A percentile compares a stretch with the other conserved stretches of the same genome.
phyloP scores from a whole-genome alignment of 2,329 filamentous ascomycete species.

The Epichloe gansuensis region DNA sequence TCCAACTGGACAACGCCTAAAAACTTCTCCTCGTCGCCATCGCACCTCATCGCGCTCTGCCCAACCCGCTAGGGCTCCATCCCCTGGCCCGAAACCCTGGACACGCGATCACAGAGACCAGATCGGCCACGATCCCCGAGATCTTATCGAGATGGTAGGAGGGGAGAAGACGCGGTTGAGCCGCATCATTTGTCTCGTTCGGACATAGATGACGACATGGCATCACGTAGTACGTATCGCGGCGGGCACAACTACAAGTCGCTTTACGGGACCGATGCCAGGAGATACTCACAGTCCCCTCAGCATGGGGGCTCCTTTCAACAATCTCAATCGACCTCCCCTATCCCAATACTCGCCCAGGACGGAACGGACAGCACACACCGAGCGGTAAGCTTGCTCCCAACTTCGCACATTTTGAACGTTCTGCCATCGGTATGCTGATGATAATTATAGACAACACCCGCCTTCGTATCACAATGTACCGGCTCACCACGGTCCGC shows the following conservation, averaged over 20 bases:
- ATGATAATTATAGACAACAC: slow-evolving; percentile 31
- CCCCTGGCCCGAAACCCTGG: slow-evolving; percentile 2
- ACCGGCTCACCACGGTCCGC: slow-evolving; percentile 33
- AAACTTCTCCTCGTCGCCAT: slow-evolving; percentile 3
- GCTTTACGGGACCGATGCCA: slow-evolving; percentile 25
- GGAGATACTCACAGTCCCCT: slow-evolving; percentile 29
- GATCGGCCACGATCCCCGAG: slow-evolving; percentile 17
- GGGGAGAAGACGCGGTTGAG: slow-evolving; percentile 17
- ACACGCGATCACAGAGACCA: not conserved
- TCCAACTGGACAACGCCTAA: slow-evolving; percentile 3
- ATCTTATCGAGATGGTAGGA: slow-evolving; percentile 15
- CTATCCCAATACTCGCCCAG: slow-evolving; percentile 28
- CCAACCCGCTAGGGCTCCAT: slow-evolving; percentile 9
- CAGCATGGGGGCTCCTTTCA: slow-evolving; percentile 32
- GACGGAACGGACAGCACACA: slow-evolving; percentile 26
- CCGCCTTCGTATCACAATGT: slow-evolving; percentile 47
- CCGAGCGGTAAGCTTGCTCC: slow-evolving; percentile 26
- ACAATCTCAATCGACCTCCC: slow-evolving; percentile 32
- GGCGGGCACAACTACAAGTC: slow-evolving; percentile 28
- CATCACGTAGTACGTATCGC: slow-evolving; percentile 29
- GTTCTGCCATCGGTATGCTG: slow-evolving; percentile 2
- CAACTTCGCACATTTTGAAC: not conserved
- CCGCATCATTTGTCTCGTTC: slow-evolving; percentile 32
- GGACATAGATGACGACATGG: slow-evolving; percentile 39
- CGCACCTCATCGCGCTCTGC: slow-evolving; percentile 14